phyloP scores from a whole-genome alignment of 2,329 filamentous ascomycete species.

The Talaromyces sp. region DNA sequence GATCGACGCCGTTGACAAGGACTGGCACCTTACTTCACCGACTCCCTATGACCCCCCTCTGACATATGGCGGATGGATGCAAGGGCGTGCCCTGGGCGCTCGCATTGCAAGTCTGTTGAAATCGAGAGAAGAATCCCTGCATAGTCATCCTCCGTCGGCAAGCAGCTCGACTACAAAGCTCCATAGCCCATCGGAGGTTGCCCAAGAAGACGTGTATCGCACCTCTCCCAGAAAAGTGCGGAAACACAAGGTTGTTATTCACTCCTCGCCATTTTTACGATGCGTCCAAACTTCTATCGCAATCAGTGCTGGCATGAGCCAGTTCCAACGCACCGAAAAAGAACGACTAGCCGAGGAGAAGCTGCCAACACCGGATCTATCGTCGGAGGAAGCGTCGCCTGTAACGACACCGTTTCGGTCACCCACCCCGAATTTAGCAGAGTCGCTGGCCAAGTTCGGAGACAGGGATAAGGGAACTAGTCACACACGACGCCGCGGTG shows the following conservation, averaged over 20 bases:
- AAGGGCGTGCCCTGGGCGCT: conserved; percentile 74
- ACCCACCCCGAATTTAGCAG: conserved; percentile 25
- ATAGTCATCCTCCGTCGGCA: conserved; percentile 1
- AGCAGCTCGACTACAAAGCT: conserved; percentile 21
- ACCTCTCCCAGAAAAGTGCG: conserved; percentile 5
- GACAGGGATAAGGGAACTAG: conserved; percentile 1
- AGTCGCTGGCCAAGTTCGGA: neutral
- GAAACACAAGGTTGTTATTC: conserved; percentile 72
- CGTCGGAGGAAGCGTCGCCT: conserved; percentile 14
- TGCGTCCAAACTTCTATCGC: conserved; percentile 90
- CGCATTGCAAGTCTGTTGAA: conserved; percentile 73
- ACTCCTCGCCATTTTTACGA: conserved; percentile 88
- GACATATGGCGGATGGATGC: conserved; percentile 90
- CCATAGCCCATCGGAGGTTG: neutral
- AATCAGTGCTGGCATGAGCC: conserved; percentile 75
- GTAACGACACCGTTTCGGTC: conserved; percentile 17
- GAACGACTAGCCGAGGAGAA: conserved; percentile 3
- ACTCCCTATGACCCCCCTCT: conserved; percentile 94
- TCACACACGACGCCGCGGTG: conserved; percentile 3
- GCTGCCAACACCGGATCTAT: neutral
- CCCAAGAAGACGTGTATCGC: neutral
- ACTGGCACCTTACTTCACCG: conserved; percentile 89
- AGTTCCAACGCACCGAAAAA: conserved; percentile 27
- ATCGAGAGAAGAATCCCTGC: conserved; percentile 37
- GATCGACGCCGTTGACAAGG: conserved; percentile 88